Percentiles rank a stretch among this genome's conserved stretches.
Evolutionary conservation across 106 monocot species (phyloP).

Genomic region (Apostasia shenzhenica): DNA sequence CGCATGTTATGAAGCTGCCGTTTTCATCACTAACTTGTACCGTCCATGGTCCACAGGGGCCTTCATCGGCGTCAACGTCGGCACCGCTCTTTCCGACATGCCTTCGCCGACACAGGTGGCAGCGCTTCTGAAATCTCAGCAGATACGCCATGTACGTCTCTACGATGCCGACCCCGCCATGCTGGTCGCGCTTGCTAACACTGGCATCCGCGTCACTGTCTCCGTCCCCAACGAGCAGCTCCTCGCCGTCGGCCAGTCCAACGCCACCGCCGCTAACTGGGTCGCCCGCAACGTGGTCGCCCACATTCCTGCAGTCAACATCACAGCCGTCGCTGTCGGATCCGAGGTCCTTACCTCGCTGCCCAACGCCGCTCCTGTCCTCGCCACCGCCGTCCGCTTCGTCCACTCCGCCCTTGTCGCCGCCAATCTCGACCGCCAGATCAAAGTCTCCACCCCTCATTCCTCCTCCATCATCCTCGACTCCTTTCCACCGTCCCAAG

Average conservation of each 20-base stretch:
- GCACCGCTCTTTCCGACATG: constrained; percentile 66
- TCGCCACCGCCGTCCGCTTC: constrained; percentile 67
- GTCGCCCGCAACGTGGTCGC: constrained; percentile 74
- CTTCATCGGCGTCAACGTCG: constrained; percentile 88
- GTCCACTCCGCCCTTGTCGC: constrained; percentile 94
- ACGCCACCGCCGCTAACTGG: constrained; percentile 92
- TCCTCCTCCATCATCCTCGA: constrained; percentile 92
- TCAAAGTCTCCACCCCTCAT: constrained; percentile 85
- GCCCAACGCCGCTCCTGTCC: constrained; percentile 83
- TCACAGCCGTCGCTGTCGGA: constrained; percentile 71
- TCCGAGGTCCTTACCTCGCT: constrained; percentile 76
- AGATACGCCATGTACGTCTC: constrained; percentile 76
- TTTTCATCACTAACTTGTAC: not conserved
- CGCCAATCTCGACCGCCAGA: constrained; percentile 63
- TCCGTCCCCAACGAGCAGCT: constrained; percentile 95
- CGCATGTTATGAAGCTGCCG: not conserved
- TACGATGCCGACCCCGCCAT: constrained; percentile 77
- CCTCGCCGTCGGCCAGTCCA: constrained; percentile 85
- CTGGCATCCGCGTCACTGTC: constrained; percentile 66
- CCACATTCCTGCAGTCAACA: constrained; percentile 84
- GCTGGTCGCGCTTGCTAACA: constrained; percentile 67
- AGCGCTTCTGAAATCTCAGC: constrained; percentile 66
- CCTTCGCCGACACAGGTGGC: constrained; percentile 87
- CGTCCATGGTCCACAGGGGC: constrained; percentile 31
- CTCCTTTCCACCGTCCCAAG: constrained; percentile 95